Evolutionary conservation across 495 filamentous ascomycete species (phyloP), one percentile per base, ranked within the genome.

Genomic region (Talaromyces trachyspermus): DNA sequence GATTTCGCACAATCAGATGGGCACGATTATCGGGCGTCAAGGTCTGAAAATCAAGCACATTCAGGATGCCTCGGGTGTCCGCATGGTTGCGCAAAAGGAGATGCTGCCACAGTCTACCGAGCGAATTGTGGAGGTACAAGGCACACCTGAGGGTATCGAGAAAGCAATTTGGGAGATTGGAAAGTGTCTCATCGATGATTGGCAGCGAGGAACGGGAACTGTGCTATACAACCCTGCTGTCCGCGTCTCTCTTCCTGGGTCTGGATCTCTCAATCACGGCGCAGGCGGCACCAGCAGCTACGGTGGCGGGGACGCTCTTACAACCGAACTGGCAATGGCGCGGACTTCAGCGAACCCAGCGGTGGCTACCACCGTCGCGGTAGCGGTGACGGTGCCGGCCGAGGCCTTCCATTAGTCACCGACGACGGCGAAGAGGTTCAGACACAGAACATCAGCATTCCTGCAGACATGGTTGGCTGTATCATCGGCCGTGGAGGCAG

Each of bases 91-190:
- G 40, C 90, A 96, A 64, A 98, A 98, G 70, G 92, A 98, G 60
- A 97, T 98, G 92, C 83, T 97, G 25, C 92, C 92, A 20, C 92
- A 97, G 64, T 98, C 92, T 10, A 98, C 92, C n/a, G 92, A 98
- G 70, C 85, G 92, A 38, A 87, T 98, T 54, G 94, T 98, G 46
- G 94, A 97, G 62, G 86, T 98, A 42, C 86, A 91, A 62, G 92
- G 92, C 56, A 88, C 83, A 5, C 87, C 92, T 23, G 88, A 92
- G 26, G 89, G 92, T 37, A 90, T 98, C 56, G 87, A 95, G 63
- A 87, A 88, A 66, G 94, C 92, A 44, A 73, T 92, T 33, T 97
- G 92, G 94, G 92, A 98, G 62, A 98, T 98, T 53, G 91, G 89
- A 68, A 98, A 97, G 71, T 97, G 94, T 66, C 76, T 98, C 55